Evolutionary conservation across 768 basidiomycete species (phyloP), one percentile per base, ranked within the genome.

Genomic region (Phaeolepiota aurea): DNA sequence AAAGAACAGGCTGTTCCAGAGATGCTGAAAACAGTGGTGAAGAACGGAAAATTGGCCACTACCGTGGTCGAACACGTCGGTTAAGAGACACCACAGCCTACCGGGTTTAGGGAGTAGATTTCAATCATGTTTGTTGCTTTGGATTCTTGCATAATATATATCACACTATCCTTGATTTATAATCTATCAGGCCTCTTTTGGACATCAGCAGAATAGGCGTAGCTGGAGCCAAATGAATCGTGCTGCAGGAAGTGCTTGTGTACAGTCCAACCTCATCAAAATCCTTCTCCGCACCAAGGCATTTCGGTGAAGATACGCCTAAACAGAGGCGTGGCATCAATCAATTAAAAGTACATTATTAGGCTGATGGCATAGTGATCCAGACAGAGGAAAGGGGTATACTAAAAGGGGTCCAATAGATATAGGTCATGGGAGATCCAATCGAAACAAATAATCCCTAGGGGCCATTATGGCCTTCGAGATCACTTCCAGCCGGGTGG

Each of bases 1-100:
- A 76, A 76, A 46, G 96, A 99, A 60, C 79, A 81, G 47, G 73
- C 94, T 1, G 67, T 99, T 14, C 94, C 96, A 0, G 96, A 99
- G 65, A 98, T 96, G 88, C 70, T 99, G 61, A 89, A 78, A 71
- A 88, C 87, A 14, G 73, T 79, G 23, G 68, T 99, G 19, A 65
- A 77, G 54, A 65, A 74, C 46, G 93, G 94, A 9, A 94, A 86
- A 61, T 64, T 98, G 43, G 75, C 91, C 25, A 97, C 94, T 13
- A 80, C 68, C 10, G 77, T 96, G 19, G 86, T 98, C 5, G 92
- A 98, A 59, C 94, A 98, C 50, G 63, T 63, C 50, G 82, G 82
- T 32, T 85, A 59, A 32, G 22, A 36, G 16, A 19, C 4, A 16
- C 31, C 32, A 21, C 20, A 12, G 37, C 5, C 32, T n/a, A n/a